phyloP scores from a whole-genome alignment of 805 yeast species.

The Candida ascalaphidarum region DNA sequence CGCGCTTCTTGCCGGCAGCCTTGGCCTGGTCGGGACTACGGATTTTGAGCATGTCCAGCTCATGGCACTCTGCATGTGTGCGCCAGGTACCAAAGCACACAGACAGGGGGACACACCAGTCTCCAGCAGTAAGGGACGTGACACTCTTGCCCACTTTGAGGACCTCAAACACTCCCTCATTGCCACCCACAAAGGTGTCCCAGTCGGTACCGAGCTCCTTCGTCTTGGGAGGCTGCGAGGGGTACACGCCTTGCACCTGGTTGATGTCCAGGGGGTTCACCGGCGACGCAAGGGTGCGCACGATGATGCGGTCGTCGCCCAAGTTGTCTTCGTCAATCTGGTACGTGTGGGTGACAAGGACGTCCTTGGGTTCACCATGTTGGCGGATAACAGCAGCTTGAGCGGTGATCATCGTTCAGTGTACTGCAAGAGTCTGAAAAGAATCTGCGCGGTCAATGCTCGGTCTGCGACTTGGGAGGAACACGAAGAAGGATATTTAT shows the following conservation, averaged over 20 bases:
- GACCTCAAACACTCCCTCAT: constrained; percentile 89
- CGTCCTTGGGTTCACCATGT: constrained; percentile 61
- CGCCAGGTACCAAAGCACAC: constrained; percentile 17
- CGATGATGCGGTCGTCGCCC: constrained; percentile 15
- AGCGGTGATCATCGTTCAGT: constrained; percentile 47
- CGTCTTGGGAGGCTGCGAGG: constrained; percentile 55
- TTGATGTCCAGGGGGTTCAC: constrained; percentile 86
- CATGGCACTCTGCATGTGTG: constrained; percentile 9
- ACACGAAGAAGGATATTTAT: too few species aligned
- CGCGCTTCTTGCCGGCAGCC: background rate
- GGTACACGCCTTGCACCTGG: constrained; percentile 82
- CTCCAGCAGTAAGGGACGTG: constrained; percentile 35
- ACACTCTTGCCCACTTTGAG: constrained; percentile 57
- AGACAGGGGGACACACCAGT: constrained; percentile 10
- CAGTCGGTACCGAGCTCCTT: constrained; percentile 3
- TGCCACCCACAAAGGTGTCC: constrained; percentile 83
- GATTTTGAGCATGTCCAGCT: constrained; percentile 7
- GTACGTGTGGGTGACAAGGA: constrained; percentile 43
- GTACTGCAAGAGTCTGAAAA: too few species aligned
- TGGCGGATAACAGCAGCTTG: constrained; percentile 59
- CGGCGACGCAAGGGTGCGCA: constrained; percentile 72
- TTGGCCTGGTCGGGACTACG: too few species aligned
- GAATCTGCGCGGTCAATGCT: too few species aligned
- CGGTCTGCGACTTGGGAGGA: too few species aligned
- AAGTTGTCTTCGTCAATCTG: constrained; percentile 40